These are phyloP conservation scores for Pseudozyma sp. DNA, from an alignment of 1,284 basidiomycete species.

Conservation along the genomic window DNA sequence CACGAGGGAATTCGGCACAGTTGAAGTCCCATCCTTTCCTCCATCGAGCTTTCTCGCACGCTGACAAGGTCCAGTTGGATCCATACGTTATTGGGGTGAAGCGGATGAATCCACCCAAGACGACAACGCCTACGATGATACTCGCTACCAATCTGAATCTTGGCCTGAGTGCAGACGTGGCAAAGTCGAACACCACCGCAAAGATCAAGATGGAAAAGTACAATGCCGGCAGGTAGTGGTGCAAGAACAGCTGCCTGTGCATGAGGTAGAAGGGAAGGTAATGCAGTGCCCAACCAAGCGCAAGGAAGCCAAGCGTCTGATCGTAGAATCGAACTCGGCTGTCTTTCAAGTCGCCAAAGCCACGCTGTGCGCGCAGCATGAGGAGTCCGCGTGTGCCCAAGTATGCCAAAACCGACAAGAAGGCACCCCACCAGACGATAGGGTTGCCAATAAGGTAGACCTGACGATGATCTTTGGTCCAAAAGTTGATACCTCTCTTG, in stretches of 20 bases:
- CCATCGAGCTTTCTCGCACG: conserved; percentile 85
- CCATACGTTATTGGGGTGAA: conserved; percentile 90
- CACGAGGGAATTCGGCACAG: conserved; percentile 74
- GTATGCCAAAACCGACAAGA: conserved; percentile 79
- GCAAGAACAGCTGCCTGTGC: conserved; percentile 93
- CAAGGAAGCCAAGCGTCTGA: conserved; percentile 86
- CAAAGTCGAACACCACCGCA: conserved; percentile 84
- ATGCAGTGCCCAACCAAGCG: conserved; percentile 92
- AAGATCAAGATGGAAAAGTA: conserved; percentile 90
- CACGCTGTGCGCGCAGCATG: conserved; percentile 88
- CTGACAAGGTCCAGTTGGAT: conserved; percentile 82
- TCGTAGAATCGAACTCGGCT: conserved; percentile 90
- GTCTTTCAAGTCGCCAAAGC: conserved; percentile 88
- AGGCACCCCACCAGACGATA: conserved; percentile 88
- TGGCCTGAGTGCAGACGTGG: conserved; percentile 82
- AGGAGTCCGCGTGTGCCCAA: conserved; percentile 79
- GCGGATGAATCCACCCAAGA: conserved; percentile 81
- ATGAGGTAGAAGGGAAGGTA: conserved; percentile 97
- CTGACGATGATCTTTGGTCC: conserved; percentile 95
- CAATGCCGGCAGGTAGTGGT: conserved; percentile 95
- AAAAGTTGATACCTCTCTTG: conserved; percentile 91
- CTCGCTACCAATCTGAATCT: conserved; percentile 83
- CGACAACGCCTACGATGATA: conserved; percentile 78
- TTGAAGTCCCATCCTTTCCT: conserved; percentile 94
- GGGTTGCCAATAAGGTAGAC: conserved; percentile 96